Conservation (phyloP, 768 basidiomycete genomes). For the Naematelia encephala region DNA sequence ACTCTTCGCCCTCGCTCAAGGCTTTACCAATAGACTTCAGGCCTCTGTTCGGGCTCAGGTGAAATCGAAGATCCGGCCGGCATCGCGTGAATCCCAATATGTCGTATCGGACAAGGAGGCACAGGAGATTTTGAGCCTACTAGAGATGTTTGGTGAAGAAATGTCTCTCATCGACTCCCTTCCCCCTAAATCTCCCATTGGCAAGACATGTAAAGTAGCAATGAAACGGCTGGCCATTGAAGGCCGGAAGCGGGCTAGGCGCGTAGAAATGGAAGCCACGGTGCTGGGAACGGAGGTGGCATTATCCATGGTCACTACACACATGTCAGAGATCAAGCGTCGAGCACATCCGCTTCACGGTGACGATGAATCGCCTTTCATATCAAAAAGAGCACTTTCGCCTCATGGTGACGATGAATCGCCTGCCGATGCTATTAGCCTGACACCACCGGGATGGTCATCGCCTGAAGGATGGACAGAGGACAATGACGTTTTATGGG, state of each 20-base stretch:
- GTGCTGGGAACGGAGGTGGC: conserved; percentile 26
- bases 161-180: background rate
- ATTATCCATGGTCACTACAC: conserved; percentile 25
- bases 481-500: conserved; percentile 20
- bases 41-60: no score
- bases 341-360: no score
- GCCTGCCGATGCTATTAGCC: no score
- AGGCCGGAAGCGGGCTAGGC: background rate
- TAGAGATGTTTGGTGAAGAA: background rate
- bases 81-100: no score
- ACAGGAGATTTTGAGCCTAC: background rate
- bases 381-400: no score
- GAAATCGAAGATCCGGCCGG: no score
- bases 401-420: no score
- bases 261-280: conserved; percentile 26
- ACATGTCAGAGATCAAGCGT: conserved; percentile 22
- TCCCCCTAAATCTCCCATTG: background rate
- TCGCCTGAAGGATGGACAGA: no score
- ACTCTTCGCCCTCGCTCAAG: background rate
- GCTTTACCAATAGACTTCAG: no score
- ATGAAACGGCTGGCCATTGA: background rate
- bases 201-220: background rate
- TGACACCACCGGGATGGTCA: no score
- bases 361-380: no score
- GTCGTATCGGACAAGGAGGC: background rate